These are phyloP conservation scores for Tricholoma saponaceum DNA, from an alignment of 768 basidiomycete genomes.

Conservation along the genomic window DNA sequence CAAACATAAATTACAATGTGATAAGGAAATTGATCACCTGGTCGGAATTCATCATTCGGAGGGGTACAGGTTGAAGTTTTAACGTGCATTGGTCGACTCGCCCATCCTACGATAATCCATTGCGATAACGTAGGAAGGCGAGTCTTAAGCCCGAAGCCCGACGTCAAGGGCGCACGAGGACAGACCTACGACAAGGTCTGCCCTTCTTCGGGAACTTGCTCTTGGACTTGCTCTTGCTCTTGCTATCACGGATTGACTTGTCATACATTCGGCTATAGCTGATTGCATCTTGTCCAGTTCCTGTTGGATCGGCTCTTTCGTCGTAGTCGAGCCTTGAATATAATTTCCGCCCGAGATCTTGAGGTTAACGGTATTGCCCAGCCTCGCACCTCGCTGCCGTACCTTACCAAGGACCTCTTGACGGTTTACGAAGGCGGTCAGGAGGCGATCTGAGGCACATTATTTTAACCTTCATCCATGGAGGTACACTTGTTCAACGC, in stretches of 20 bases:
- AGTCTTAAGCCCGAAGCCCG: conserved; percentile 14
- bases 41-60: neutral
- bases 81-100: neutral
- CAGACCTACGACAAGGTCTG: neutral
- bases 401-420: too few species aligned
- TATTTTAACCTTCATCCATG: too few species aligned
- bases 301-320: too few species aligned
- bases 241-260: neutral
- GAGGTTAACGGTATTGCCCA: too few species aligned
- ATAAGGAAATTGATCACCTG: too few species aligned
- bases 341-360: too few species aligned
- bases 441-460: too few species aligned
- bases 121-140: neutral
- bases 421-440: too few species aligned
- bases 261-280: neutral
- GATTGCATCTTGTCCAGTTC: too few species aligned
- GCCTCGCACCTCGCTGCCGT: too few species aligned
- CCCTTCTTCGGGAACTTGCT: neutral
- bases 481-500: too few species aligned
- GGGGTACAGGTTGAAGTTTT: neutral
- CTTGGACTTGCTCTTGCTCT: neutral
- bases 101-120: neutral
- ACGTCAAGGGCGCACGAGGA: conserved; percentile 15
- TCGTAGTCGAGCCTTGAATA: neutral
- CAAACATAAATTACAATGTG: too few species aligned